Percentiles rank a stretch among this genome's conserved stretches.
Evolutionary conservation across 1,284 basidiomycete genomes (phyloP).

Genomic region (Volvariella surrecta): DNA sequence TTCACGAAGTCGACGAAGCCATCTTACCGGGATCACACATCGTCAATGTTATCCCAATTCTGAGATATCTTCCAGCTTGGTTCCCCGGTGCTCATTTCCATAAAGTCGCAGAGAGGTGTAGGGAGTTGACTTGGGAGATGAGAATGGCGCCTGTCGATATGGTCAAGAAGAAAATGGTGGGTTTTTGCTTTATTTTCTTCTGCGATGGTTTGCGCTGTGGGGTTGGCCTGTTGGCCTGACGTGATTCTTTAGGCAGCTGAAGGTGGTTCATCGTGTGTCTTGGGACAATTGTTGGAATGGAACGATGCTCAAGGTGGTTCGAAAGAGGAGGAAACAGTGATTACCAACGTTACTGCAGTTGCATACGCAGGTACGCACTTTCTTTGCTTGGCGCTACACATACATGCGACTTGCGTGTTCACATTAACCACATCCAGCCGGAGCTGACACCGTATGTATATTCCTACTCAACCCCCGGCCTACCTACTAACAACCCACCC

Average conservation of each 20-base stretch:
- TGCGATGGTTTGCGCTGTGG: not conserved
- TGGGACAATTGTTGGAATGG: not conserved
- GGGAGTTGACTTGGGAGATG: slow-evolving; percentile 25
- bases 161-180: slow-evolving; percentile 20
- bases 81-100: slow-evolving; percentile 30
- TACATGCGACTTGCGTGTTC: slow-evolving; percentile 12
- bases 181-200: slow-evolving; percentile 4
- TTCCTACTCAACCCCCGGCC: not conserved
- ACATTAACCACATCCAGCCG: slow-evolving; percentile 14
- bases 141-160: slow-evolving; percentile 24
- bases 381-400: not conserved
- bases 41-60: slow-evolving; percentile 18
- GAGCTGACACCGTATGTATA: slow-evolving; percentile 26
- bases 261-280: slow-evolving; percentile 24
- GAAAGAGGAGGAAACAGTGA: slow-evolving; percentile 17
- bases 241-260: slow-evolving; percentile 29
- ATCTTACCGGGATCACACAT: not conserved
- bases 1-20: not conserved
- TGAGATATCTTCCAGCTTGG: slow-evolving; percentile 38
- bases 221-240: slow-evolving; percentile 21
- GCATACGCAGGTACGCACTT: slow-evolving; percentile 23
- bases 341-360: slow-evolving; percentile 17
- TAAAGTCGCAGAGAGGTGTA: slow-evolving; percentile 26
- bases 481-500: not conserved
- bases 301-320: slow-evolving; percentile 1